Conservation (phyloP, 23 red algal species). For the Agarophyton chilense region DNA sequence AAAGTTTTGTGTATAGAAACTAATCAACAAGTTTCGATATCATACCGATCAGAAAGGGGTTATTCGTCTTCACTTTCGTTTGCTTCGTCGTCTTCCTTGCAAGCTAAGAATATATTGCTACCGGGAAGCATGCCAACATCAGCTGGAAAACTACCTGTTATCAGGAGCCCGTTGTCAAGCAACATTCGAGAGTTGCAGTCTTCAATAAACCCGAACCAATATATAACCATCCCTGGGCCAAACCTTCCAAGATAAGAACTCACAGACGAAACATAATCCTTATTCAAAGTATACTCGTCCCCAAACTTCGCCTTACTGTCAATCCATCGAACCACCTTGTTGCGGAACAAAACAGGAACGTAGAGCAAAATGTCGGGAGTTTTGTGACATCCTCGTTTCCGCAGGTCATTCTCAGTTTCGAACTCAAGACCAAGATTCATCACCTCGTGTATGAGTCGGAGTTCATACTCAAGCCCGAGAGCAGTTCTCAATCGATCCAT, state of each 20-base stretch:
- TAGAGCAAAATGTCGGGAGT: constrained; percentile 76
- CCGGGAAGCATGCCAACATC: constrained; percentile 53
- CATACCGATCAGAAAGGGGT: background rate
- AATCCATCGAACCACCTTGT: constrained; percentile 60
- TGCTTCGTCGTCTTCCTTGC: background rate
- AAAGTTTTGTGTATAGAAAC: background rate
- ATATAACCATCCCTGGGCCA: constrained; percentile 84
- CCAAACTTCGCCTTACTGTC: constrained; percentile 87
- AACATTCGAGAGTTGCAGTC: constrained; percentile 68
- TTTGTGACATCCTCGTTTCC: constrained; percentile 61
- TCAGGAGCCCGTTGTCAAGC: constrained; percentile 63
- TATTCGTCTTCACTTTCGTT: constrained; percentile 12
- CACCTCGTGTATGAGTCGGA: constrained; percentile 56
- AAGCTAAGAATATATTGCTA: background rate
- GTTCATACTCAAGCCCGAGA: constrained; percentile 73
- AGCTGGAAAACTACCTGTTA: constrained; percentile 62
- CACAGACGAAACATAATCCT: constrained; percentile 76
- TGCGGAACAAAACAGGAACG: constrained; percentile 60
- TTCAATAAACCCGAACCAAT: constrained; percentile 90
- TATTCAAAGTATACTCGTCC: constrained; percentile 74
- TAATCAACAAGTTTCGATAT: background rate
- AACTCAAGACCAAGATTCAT: constrained; percentile 61
- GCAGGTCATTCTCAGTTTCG: constrained; percentile 68
- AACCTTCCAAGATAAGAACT: constrained; percentile 86
- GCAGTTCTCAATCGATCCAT: constrained; percentile 54